Base-by-base conservation (phyloP, 2,329 filamentous ascomycete genomes). In the Trichophyton mentagrophytes region DNA sequence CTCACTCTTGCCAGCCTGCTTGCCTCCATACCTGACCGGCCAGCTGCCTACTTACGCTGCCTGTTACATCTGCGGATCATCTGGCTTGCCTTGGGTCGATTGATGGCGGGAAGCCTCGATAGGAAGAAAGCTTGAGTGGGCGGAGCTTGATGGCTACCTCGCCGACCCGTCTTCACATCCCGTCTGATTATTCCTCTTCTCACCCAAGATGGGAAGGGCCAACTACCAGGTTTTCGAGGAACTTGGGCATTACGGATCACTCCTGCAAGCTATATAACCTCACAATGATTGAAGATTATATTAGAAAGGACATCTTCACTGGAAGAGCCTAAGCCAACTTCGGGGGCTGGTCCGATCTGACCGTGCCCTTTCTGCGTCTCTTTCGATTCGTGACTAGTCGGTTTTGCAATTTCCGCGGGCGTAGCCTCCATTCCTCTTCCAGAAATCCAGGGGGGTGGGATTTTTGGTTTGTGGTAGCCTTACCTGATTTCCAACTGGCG, bases 371-470 rank as follows among this genome's bases (percentile, higher is more conserved):
- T 38, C 38, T 57, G 55, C 55, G 13, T 40, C 8, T 40, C 55
- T 38, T 40, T 22, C 33, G 22, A 57, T 42, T 38, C 30, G 55
- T 40, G 55, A 38, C 38, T 40, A 42, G 55, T 57, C 55, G 30
- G 55, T n/a, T 57, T 57, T 42, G 55, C 30, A 57, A 57, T 57
- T 57, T 33, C n/a, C 40, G 49, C 49, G 49, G 49, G 49, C 22
- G 9, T 25, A 53, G 17, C 49, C 49, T 30, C 22, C 33, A 20
- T 53, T 30, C 49, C 49, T 53, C 20, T 53, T 53, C 49, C 25
- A 53, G 49, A 53, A 53, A 25, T 53, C 49, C 49, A 53, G 30
- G 49, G 27, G 27, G n/a, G n/a, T 53, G 8, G 44, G 22, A 53
- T 15, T 51, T 22, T 22, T 53, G 49, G 49, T 53, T 53, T n/a